Percentiles rank a stretch among this genome's conserved stretches.
Evolutionary conservation across 768 basidiomycete genomes (phyloP).

Genomic region (Pisolithus microcarpus): DNA sequence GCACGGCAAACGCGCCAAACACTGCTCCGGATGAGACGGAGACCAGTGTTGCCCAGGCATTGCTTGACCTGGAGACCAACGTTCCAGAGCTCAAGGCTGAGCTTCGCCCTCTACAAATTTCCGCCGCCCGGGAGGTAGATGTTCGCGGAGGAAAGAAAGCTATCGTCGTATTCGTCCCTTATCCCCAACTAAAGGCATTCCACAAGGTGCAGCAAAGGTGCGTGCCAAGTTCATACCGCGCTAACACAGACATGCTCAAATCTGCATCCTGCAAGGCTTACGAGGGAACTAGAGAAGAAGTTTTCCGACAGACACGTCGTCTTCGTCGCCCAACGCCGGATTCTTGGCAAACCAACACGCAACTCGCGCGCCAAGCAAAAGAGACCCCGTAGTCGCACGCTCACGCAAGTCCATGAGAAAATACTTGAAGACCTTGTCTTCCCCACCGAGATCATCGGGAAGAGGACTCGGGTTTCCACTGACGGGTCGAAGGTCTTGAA

Average conservation of each 20-base stretch:
- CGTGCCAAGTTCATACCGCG: constrained; percentile 11
- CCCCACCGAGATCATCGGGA: constrained; percentile 98
- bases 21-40: constrained; percentile 89
- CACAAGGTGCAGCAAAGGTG: constrained; percentile 96
- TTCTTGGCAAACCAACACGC: constrained; percentile 95
- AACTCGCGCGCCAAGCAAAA: constrained; percentile 91
- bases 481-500: constrained; percentile 95
- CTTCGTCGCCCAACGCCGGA: constrained; percentile 96
- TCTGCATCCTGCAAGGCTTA: constrained; percentile 58
- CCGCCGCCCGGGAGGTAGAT: constrained; percentile 97
- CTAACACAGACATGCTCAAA: not conserved
- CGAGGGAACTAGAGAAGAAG: constrained; percentile 99
- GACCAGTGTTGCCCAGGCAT: constrained; percentile 85
- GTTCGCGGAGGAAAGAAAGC: constrained; percentile 99
- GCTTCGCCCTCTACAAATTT: constrained; percentile 93
- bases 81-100: constrained; percentile 98
- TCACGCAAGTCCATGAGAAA: constrained; percentile 96
- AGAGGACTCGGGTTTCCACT: constrained; percentile 88
- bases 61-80: constrained; percentile 96
- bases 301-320: constrained; percentile 99
- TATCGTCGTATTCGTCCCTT: constrained; percentile 96
- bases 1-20: constrained; percentile 92
- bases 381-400: constrained; percentile 92
- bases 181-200: constrained; percentile 97
- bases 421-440: constrained; percentile 98